Percentiles rank a stretch among this genome's conserved stretches.
Evolutionary conservation across 2,329 filamentous ascomycete species (phyloP).

Genomic region (Calycina herbarum): DNA sequence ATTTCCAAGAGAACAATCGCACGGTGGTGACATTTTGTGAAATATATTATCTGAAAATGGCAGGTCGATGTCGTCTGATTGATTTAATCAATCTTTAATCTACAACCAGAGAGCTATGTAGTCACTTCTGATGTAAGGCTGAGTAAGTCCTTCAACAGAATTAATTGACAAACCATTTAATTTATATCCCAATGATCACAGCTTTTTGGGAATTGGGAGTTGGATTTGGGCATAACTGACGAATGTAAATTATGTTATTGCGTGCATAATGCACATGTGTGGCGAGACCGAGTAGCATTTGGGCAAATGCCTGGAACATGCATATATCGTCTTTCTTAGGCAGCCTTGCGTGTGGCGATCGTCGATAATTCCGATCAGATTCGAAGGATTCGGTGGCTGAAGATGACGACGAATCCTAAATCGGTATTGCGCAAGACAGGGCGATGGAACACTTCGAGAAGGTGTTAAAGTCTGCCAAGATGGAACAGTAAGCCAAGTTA

Average conservation of each 20-base stretch:
- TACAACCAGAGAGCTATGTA: background rate
- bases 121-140: constrained; percentile 4
- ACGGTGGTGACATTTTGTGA: background rate
- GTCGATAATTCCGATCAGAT: background rate
- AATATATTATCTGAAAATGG: constrained; percentile 9
- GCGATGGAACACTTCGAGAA: constrained; percentile 6
- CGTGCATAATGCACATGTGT: background rate
- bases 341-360: background rate
- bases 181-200: constrained; percentile 10
- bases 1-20: background rate
- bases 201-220: background rate
- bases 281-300: constrained; percentile 7
- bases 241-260: constrained; percentile 8
- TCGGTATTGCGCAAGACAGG: constrained; percentile 8
- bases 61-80: constrained; percentile 9
- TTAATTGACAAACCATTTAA: constrained; percentile 7
- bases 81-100: constrained; percentile 14
- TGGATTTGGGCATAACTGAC: background rate
- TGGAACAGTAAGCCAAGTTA: background rate
- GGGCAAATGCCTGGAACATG: background rate
- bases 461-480: constrained; percentile 1
- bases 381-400: background rate
- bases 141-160: constrained; percentile 3
- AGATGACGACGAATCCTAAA: constrained; percentile 1
- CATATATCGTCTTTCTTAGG: constrained; percentile 1